A percentile compares a stretch with the other conserved stretches of the same genome.
These are phyloP conservation scores for Eucalyptus globulus DNA, from an alignment of 345 rosid genomes.

Conservation along the genomic window DNA sequence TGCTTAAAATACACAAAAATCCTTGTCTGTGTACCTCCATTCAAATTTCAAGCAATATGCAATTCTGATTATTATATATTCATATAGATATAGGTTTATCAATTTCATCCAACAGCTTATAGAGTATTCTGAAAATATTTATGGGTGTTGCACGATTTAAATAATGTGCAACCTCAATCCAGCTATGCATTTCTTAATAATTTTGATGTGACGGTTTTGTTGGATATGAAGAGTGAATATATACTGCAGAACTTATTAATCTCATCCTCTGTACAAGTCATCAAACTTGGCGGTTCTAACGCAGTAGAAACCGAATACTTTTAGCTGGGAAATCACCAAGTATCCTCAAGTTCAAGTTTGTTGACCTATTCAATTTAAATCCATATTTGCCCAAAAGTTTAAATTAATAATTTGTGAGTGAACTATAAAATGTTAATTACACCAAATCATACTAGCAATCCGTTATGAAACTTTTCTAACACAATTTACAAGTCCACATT, in stretches of 20 bases:
- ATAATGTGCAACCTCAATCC: neutral
- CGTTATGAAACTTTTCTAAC: neutral
- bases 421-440: neutral
- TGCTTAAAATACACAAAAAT: neutral
- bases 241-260: neutral
- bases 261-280: neutral
- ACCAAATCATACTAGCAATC: neutral
- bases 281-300: neutral
- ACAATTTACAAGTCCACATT: neutral
- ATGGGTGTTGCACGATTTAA: neutral
- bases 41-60: neutral
- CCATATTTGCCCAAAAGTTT: neutral
- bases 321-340: neutral
- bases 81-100: neutral
- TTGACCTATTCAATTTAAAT: neutral
- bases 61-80: neutral
- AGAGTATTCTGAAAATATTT: neutral
- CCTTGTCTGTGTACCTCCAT: neutral
- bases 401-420: neutral
- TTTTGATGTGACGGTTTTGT: neutral
- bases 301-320: neutral
- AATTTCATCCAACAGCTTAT: neutral
- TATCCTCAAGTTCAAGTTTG: neutral
- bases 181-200: neutral
- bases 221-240: neutral